Percentiles rank a stretch among this genome's conserved stretches.
phyloP scores from a whole-genome alignment of 768 basidiomycete species.

The Tricholomella constricta region DNA sequence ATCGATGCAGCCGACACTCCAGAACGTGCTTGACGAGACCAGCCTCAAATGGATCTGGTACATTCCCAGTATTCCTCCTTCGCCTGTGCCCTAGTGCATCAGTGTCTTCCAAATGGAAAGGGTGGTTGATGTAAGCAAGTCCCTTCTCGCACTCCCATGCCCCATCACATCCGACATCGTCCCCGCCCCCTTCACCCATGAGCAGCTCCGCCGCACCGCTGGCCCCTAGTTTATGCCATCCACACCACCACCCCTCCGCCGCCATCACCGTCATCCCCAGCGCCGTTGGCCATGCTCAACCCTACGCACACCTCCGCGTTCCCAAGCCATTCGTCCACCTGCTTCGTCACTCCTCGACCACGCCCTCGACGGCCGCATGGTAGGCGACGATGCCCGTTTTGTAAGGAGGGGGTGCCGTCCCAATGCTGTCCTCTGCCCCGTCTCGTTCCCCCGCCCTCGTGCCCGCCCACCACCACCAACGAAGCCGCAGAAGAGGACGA shows the following conservation, averaged over 20 bases:
- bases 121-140: too few relatives aligned
- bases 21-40: too few relatives aligned
- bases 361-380: conserved; percentile 76
- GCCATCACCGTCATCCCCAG: conserved; percentile 68
- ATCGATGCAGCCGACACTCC: too few relatives aligned
- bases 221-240: conserved; percentile 55
- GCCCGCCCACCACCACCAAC: too few relatives aligned
- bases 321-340: conserved; percentile 85
- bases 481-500: neutral
- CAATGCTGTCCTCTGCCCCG: conserved; percentile 63
- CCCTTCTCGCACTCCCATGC: conserved; percentile 46
- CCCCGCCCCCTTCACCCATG: conserved; percentile 42
- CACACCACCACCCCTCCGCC: conserved; percentile 58
- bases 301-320: conserved; percentile 78
- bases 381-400: conserved; percentile 65
- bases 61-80: too few relatives aligned
- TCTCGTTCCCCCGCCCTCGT: conserved; percentile 34
- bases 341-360: conserved; percentile 74
- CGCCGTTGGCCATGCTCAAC: conserved; percentile 74
- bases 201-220: conserved; percentile 45
- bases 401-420: conserved; percentile 66
- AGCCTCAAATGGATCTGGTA: too few relatives aligned
- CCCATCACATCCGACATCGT: conserved; percentile 49
- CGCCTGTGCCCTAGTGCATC: too few relatives aligned
- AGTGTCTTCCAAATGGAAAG: too few relatives aligned